phyloP scores from a whole-genome alignment of 2,329 filamentous ascomycete genomes.

The Fusarium irregulare region DNA sequence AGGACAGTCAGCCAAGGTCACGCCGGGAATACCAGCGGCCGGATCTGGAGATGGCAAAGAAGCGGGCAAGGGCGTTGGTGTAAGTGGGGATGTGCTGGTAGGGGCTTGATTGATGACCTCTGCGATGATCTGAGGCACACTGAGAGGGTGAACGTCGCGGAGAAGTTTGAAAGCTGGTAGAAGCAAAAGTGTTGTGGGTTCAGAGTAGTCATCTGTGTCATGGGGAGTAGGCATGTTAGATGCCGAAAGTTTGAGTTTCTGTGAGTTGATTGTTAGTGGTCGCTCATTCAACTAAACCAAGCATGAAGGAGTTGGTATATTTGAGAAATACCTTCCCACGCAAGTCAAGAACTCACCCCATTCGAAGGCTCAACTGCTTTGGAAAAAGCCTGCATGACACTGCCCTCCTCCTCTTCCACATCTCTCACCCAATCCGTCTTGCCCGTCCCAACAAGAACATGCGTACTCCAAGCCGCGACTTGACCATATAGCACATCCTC shows the following conservation, averaged over 20 bases:
- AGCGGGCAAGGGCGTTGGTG: conserved; percentile 53
- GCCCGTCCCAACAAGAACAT: conserved; percentile 92
- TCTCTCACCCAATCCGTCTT: conserved; percentile 95
- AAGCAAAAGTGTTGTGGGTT: conserved; percentile 82
- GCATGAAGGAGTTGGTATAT: background rate
- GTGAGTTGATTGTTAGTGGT: conserved; percentile 22
- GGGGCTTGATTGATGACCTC: conserved; percentile 77
- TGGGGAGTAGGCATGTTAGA: conserved; percentile 88
- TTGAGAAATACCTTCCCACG: background rate
- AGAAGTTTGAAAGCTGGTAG: conserved; percentile 87
- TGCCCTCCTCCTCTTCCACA: conserved; percentile 87
- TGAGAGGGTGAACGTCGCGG: conserved; percentile 82
- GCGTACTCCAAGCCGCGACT: conserved; percentile 88
- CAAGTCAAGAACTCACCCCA: conserved; percentile 65
- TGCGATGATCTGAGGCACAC: conserved; percentile 77
- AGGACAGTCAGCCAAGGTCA: conserved; percentile 68
- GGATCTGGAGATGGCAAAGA: conserved; percentile 48
- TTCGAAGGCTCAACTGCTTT: conserved; percentile 70
- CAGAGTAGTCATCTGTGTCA: conserved; percentile 69
- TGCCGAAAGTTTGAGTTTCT: conserved; percentile 91
- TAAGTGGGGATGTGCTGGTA: conserved; percentile 76
- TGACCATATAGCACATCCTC: conserved; percentile 84
- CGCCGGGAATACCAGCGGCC: conserved; percentile 46
- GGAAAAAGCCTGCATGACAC: conserved; percentile 81
- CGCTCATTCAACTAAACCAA: background rate